A percentile compares a stretch with the other conserved stretches of the same genome.
Evolutionary conservation across 1,284 basidiomycete species (phyloP).

Genomic region (Volvariella surrecta): DNA sequence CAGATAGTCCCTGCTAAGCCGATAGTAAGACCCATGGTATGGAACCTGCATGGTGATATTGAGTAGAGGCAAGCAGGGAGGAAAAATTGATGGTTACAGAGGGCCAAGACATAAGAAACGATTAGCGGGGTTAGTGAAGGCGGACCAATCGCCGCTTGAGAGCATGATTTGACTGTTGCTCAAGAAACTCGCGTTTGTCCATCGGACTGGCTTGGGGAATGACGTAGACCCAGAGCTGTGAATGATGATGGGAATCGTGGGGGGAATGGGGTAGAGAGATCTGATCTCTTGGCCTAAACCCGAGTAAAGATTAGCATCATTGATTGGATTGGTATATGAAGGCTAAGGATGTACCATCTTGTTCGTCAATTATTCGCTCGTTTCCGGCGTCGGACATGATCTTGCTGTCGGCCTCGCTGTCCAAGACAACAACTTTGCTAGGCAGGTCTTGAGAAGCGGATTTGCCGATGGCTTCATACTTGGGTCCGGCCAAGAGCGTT

Average conservation of each 20-base stretch:
- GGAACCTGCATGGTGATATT: too few species aligned
- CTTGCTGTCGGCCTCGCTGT: too few species aligned
- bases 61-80: too few species aligned
- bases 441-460: conserved; percentile 3
- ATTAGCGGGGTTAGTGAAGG: conserved; percentile 10
- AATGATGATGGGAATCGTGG: conserved; percentile 9
- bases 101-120: conserved; percentile 11
- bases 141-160: conserved; percentile 11
- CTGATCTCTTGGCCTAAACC: too few species aligned
- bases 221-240: conserved; percentile 12
- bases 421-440: not conserved
- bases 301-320: too few species aligned
- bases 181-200: conserved; percentile 9
- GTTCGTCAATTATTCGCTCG: too few species aligned
- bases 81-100: conserved; percentile 4
- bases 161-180: conserved; percentile 10
- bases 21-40: conserved; percentile 11
- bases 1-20: conserved; percentile 10
- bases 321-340: too few species aligned
- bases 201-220: conserved; percentile 11
- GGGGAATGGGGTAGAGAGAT: conserved; percentile 2
- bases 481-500: conserved; percentile 1
- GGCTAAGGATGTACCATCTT: too few species aligned
- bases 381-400: too few species aligned
- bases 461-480: not conserved